Conservation (phyloP, 208 protist species). For the Naegleria lovaniensis region DNA sequence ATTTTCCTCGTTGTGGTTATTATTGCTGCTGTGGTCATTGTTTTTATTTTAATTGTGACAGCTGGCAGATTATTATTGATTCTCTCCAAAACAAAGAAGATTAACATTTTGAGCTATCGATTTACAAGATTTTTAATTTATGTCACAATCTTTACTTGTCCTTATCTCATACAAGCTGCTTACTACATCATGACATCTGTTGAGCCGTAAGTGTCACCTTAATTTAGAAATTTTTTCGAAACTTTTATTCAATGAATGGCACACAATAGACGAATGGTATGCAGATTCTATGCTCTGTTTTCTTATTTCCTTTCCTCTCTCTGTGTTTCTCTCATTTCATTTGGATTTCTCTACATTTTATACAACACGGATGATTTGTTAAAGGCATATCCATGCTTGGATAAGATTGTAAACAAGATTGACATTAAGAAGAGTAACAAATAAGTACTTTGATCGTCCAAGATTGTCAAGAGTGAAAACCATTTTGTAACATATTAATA, state of each 20-base stretch:
- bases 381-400: neutral
- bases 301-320: neutral
- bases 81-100: neutral
- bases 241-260: too few species aligned
- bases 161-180: neutral
- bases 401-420: neutral
- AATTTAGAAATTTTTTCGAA: too few species aligned
- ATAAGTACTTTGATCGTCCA: too few species aligned
- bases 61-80: neutral
- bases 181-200: neutral
- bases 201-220: neutral
- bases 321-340: neutral
- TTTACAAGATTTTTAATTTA: neutral
- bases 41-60: neutral
- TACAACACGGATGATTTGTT: neutral
- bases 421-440: too few species aligned
- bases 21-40: neutral
- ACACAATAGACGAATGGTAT: neutral
- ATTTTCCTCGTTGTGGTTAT: neutral
- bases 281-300: neutral
- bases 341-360: neutral
- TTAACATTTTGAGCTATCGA: neutral
- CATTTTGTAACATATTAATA: too few species aligned
- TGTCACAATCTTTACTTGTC: neutral
- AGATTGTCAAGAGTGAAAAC: too few species aligned